phyloP scores from a whole-genome alignment of 495 filamentous ascomycete genomes.

The Penicillium roqueforti region DNA sequence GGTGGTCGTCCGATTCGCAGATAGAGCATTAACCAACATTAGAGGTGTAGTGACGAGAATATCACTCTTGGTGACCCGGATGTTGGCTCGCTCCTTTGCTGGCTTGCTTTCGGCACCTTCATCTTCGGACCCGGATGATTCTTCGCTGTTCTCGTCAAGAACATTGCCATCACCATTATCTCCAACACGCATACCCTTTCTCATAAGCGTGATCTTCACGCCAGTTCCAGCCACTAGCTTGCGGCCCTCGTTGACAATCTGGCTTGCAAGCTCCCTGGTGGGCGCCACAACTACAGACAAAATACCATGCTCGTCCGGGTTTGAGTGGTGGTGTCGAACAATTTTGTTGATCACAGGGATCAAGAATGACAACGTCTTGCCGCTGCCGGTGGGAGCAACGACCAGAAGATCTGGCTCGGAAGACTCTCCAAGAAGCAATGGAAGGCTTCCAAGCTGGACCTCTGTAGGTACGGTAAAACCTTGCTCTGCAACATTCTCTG shows the following conservation, averaged over 20 bases:
- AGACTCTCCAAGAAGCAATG: conserved; percentile 59
- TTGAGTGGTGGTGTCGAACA: conserved; percentile 48
- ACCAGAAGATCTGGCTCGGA: conserved; percentile 68
- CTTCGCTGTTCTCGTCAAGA: conserved; percentile 41
- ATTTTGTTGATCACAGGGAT: conserved; percentile 78
- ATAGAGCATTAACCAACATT: conserved; percentile 68
- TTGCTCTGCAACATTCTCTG: conserved; percentile 74
- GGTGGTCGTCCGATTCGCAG: conserved; percentile 41
- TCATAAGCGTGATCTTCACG: conserved; percentile 76
- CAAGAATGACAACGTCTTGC: conserved; percentile 93
- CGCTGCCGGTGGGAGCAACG: conserved; percentile 91
- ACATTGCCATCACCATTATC: conserved; percentile 30
- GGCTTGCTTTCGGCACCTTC: conserved; percentile 37
- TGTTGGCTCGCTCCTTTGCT: conserved; percentile 36
- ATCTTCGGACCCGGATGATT: conserved; percentile 33
- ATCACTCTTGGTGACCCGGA: conserved; percentile 62
- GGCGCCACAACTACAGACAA: conserved; percentile 74
- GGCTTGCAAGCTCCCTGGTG: conserved; percentile 84
- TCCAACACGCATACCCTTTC: conserved; percentile 68
- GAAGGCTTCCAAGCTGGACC: conserved; percentile 84
- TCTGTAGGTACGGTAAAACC: conserved; percentile 86
- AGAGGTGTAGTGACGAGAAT: conserved; percentile 88
- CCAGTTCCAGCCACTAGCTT: conserved; percentile 76
- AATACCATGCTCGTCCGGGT: conserved; percentile 48
- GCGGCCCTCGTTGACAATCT: conserved; percentile 88